phyloP scores from a whole-genome alignment of 2,329 filamentous ascomycete species.

The Tolypocladium pustulatum region DNA sequence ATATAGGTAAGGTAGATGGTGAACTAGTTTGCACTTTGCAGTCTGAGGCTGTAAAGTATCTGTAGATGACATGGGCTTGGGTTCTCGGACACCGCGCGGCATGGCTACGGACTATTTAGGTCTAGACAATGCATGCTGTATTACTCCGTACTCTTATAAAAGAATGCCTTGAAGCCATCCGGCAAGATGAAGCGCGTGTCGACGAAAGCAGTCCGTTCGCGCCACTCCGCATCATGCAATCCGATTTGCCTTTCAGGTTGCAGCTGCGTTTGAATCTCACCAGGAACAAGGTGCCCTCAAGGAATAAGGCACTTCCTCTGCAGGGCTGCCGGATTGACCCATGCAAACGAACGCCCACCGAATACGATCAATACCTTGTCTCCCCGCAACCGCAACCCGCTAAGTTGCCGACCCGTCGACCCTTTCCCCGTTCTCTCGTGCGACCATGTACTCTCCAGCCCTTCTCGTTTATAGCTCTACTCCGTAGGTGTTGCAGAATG shows the following conservation, averaged over 20 bases:
- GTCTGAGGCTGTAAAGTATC: too few species aligned
- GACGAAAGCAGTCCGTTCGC: background rate
- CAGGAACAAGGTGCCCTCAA: background rate
- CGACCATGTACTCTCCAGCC: background rate
- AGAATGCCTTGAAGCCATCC: background rate
- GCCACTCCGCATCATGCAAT: background rate
- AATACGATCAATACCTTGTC: background rate
- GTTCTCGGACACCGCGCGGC: too few species aligned
- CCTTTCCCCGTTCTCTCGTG: too few species aligned
- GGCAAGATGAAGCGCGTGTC: background rate
- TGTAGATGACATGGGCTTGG: too few species aligned
- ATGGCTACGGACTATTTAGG: too few species aligned
- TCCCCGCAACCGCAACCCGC: background rate
- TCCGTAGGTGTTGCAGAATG: background rate
- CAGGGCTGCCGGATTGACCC: background rate
- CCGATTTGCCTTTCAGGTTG: too few species aligned
- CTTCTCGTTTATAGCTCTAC: background rate
- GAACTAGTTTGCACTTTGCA: too few species aligned
- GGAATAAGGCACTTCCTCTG: background rate
- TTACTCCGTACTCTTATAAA: background rate
- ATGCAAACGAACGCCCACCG: background rate
- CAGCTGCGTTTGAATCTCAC: background rate
- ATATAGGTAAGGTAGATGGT: too few species aligned
- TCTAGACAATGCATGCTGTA: too few species aligned
- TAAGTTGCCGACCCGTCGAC: background rate